Conservation (phyloP, 768 basidiomycete genomes). For the Strobilomyces confusus region DNA sequence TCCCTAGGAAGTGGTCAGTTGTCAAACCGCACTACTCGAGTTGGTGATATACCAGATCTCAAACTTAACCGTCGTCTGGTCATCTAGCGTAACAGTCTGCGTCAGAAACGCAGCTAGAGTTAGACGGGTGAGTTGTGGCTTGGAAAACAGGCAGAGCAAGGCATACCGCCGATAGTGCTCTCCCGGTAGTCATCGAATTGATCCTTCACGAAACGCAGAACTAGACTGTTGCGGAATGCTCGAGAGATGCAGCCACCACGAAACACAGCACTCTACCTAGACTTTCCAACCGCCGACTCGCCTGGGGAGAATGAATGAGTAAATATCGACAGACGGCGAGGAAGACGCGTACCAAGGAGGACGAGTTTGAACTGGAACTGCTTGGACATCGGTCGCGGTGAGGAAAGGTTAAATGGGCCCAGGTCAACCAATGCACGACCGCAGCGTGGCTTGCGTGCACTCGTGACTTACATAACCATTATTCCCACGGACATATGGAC, state of each 20-base stretch:
- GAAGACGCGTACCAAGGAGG: conserved; percentile 63
- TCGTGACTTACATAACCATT: conserved; percentile 25
- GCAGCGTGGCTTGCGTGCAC: conserved; percentile 5
- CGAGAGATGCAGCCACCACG: conserved; percentile 24
- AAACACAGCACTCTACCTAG: conserved; percentile 50
- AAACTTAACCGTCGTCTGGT: conserved; percentile 92
- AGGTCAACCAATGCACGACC: background rate
- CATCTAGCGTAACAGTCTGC: conserved; percentile 91
- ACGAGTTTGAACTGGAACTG: conserved; percentile 97
- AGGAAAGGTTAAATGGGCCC: conserved; percentile 15
- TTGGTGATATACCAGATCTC: conserved; percentile 80
- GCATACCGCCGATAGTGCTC: conserved; percentile 84
- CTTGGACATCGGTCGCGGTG: conserved; percentile 68
- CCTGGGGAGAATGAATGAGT: conserved; percentile 44
- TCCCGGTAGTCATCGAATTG: conserved; percentile 96
- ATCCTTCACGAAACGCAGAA: conserved; percentile 93
- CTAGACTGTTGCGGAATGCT: conserved; percentile 54
- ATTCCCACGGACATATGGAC: conserved; percentile 23
- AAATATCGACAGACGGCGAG: background rate
- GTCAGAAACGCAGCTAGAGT: conserved; percentile 89
- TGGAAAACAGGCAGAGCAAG: background rate
- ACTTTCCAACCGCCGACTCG: conserved; percentile 97
- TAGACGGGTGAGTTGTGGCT: conserved; percentile 15
- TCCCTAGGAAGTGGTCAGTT: conserved; percentile 52
- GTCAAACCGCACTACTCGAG: background rate